Base-by-base conservation (phyloP, 495 filamentous ascomycete species). In the Endocarpon pusillum region DNA sequence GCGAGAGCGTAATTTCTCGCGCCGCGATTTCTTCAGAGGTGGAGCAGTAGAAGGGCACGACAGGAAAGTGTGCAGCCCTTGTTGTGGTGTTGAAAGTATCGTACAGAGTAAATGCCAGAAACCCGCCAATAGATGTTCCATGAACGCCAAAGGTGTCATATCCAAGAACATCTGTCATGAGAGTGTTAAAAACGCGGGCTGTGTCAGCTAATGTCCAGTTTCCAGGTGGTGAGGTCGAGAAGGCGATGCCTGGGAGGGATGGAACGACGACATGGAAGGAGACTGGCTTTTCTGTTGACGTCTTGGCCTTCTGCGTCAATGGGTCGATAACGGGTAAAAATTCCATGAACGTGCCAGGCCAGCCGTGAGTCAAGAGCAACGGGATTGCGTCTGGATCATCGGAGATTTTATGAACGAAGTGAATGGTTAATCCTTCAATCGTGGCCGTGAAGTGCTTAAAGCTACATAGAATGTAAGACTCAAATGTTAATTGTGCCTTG, bases 301-400 rank as follows among this genome's bases (percentile, higher is more conserved):
- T 6, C 4, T 35, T 27, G 8, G 48, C 27, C 8, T 39, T 38
- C 11, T 42, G 27, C 6, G 35, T 41, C 16, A 48, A 38, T 9
- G 28, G 30, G 16, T 30, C 4, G 30, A 53, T 40, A 27, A 54
- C 26, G n/a, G 43, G 44, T n/a, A 28, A 34, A 9, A 51, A 49
- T 35, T 59, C 54, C 11, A 45, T 39, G 33, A 58, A 58, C 15
- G 54, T 56, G 9, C 57, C 54, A 2, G 55, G 55, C 55, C 58
- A 59, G 16, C 55, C 50, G 34, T 57, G 50, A 22, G 55, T 28
- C 21, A 59, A 40, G 15, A 59, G 45, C 7, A 57, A 35, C 6
- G 54, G 55, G 9, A 54, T 55, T 10, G 52, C 46, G 21, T 44
- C 36, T 6, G 35, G n/a, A 2, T 14, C 1, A 2, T 37, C n/a